phyloP scores from a whole-genome alignment of 2,329 filamentous ascomycete species.

The Trichoderma lentiforme region DNA sequence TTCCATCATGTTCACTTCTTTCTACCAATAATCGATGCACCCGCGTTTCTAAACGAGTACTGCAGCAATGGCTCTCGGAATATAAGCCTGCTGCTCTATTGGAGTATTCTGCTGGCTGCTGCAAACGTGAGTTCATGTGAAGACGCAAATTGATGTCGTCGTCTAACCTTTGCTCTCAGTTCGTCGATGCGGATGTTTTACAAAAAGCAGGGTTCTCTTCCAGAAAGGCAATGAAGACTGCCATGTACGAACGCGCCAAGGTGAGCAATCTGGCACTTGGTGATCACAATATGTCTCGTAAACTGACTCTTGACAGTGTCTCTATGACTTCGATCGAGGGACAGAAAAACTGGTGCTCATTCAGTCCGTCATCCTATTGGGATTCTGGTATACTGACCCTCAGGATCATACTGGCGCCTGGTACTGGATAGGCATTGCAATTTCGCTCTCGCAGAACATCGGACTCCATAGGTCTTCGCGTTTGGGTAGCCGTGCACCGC shows the following conservation, averaged over 20 bases:
- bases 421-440: slow-evolving; percentile 9
- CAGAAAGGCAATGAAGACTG: slow-evolving; percentile 5
- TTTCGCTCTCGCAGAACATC: slow-evolving; percentile 5
- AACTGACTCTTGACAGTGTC: background rate
- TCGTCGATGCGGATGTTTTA: slow-evolving; percentile 2
- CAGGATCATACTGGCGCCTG: background rate
- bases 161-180: background rate
- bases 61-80: background rate
- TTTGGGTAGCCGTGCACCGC: background rate
- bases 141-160: background rate
- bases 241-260: slow-evolving; percentile 4
- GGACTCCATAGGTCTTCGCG: background rate
- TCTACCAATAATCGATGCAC: background rate
- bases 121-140: background rate
- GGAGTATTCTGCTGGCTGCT: slow-evolving; percentile 1
- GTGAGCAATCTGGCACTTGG: background rate
- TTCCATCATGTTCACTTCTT: slow-evolving; percentile 2
- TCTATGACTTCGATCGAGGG: slow-evolving; percentile 6
- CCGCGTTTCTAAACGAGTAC: slow-evolving; percentile 1
- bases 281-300: too few species aligned
- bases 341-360: slow-evolving; percentile 6
- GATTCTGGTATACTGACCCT: slow-evolving; percentile 3
- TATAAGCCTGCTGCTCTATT: background rate
- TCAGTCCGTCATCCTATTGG: background rate
- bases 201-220: background rate